Conservation (phyloP, 176 grass and related monocot genomes). For the Hsuehochloa calcarea region DNA sequence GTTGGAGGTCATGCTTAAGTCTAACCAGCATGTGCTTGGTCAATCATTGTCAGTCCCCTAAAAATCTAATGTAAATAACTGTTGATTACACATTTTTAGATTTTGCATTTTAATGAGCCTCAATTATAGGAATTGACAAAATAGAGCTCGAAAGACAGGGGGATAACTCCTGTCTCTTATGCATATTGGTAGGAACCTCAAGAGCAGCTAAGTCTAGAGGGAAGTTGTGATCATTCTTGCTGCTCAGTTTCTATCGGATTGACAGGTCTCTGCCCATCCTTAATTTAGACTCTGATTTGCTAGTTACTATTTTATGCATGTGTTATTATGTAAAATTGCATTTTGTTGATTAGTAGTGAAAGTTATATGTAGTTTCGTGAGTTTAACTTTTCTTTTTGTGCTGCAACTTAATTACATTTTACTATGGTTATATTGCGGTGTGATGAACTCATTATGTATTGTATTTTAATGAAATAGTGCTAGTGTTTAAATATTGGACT, state of each 20-base stretch:
- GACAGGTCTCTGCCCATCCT: constrained; percentile 14
- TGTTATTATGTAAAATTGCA: neutral
- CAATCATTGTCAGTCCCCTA: neutral
- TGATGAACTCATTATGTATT: neutral
- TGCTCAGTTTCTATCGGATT: constrained; percentile 21
- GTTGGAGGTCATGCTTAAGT: neutral
- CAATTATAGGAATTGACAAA: neutral
- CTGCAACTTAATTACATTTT: constrained; percentile 3
- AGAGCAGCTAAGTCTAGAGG: constrained; percentile 17
- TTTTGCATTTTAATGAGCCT: constrained; percentile 10
- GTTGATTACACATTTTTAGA: neutral
- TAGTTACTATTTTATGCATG: constrained; percentile 13
- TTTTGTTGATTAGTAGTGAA: neutral
- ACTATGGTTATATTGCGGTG: neutral
- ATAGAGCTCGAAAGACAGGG: constrained; percentile 4
- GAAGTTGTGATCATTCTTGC: neutral
- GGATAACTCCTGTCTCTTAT: constrained; percentile 38
- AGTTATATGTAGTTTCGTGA: neutral
- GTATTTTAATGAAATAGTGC: neutral
- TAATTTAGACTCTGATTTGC: neutral
- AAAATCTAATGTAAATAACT: constrained; percentile 1
- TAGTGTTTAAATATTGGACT: neutral
- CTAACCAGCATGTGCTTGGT: neutral
- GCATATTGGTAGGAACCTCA: constrained; percentile 34
- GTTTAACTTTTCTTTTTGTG: neutral